phyloP scores from a whole-genome alignment of 257 asterid genomes.

The Jacaranda mimosifolia region DNA sequence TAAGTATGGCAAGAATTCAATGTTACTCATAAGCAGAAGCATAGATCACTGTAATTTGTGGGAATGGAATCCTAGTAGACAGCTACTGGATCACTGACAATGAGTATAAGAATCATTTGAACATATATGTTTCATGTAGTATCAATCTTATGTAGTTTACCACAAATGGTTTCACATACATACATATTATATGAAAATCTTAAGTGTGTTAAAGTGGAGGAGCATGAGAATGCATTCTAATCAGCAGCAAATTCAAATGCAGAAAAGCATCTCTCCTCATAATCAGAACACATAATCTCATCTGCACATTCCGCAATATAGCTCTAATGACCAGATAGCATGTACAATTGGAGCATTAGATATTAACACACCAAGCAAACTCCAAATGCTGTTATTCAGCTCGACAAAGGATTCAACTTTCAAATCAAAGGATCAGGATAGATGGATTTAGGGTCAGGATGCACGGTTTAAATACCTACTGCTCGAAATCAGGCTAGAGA shows the following conservation, averaged over 20 bases:
- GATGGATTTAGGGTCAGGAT: too few species aligned
- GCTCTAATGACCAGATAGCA: neutral
- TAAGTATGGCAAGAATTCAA: neutral
- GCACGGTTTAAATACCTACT: too few species aligned
- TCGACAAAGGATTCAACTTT: too few species aligned
- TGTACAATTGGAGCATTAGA: neutral
- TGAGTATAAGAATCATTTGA: neutral
- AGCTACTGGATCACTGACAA: neutral
- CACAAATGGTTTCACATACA: neutral
- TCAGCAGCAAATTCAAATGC: too few species aligned
- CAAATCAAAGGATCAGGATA: too few species aligned
- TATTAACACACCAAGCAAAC: neutral
- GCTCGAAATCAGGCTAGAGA: too few species aligned
- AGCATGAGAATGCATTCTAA: conserved; percentile 8
- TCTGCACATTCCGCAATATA: neutral
- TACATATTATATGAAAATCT: neutral
- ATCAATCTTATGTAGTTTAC: neutral
- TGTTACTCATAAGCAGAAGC: neutral
- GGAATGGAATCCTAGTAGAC: neutral
- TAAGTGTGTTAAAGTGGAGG: neutral
- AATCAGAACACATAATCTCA: conserved; percentile 15
- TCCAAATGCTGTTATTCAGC: too few species aligned
- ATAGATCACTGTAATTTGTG: neutral
- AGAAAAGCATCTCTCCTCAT: neutral
- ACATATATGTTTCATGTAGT: neutral